These are phyloP conservation scores for Bipolaris gigantea DNA, from an alignment of 2,329 filamentous ascomycete species.

Conservation along the genomic window DNA sequence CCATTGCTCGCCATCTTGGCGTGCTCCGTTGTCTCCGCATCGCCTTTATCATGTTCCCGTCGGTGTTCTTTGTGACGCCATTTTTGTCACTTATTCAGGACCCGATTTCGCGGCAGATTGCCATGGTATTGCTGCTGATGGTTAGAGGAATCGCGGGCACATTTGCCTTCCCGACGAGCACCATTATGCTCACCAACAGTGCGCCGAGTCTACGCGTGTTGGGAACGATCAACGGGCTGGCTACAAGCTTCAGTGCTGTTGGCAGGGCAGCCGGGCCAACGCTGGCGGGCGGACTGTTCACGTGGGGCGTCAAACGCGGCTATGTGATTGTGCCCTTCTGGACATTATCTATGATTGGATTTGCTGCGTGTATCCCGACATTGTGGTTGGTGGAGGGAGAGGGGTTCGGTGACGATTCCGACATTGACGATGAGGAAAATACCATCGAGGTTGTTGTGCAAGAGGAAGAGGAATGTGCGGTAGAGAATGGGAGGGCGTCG, in stretches of 20 bases:
- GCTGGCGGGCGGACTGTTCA: constrained; percentile 71
- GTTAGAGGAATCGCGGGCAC: constrained; percentile 75
- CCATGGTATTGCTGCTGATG: constrained; percentile 68
- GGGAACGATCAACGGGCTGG: constrained; percentile 88
- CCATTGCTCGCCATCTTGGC: constrained; percentile 71
- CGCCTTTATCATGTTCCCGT: constrained; percentile 68
- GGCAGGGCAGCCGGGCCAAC: constrained; percentile 81
- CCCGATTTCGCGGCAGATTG: constrained; percentile 57
- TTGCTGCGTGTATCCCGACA: constrained; percentile 69
- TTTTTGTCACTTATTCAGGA: constrained; percentile 69
- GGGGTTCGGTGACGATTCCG: constrained; percentile 57
- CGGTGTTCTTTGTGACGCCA: constrained; percentile 79
- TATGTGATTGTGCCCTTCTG: constrained; percentile 83
- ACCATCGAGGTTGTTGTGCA: constrained; percentile 16
- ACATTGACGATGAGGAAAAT: constrained; percentile 42
- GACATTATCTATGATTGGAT: constrained; percentile 66
- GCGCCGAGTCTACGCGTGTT: constrained; percentile 74
- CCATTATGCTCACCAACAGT: constrained; percentile 88
- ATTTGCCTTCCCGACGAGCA: constrained; percentile 85
- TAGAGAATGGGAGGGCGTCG: background rate
- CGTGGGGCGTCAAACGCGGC: constrained; percentile 71
- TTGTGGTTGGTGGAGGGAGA: constrained; percentile 75
- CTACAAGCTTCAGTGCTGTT: constrained; percentile 78
- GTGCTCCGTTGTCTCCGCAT: constrained; percentile 71
- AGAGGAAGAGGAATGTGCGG: constrained; percentile 20